Evolutionary conservation across 768 basidiomycete species (phyloP), one percentile per base, ranked within the genome.

Genomic region (Collybia sordida): DNA sequence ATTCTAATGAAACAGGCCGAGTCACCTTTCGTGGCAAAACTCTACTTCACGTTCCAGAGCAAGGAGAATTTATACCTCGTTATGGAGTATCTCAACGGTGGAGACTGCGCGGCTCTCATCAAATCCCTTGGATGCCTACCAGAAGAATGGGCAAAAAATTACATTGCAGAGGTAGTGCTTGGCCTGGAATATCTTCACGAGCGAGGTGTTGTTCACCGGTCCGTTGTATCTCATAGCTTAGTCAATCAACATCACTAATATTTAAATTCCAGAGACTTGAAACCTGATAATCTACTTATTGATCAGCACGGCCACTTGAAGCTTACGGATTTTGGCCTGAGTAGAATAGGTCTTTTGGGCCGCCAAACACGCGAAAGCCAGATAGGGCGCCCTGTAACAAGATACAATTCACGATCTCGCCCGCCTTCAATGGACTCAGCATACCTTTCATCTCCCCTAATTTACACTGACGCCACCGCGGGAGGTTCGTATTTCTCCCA

Each of bases 1-100:
- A 99, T 99, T 61, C 80, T 99, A 58, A 99, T 99, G 97, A 94
- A 94, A 66, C 96, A 98, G 68, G 90, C 96, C 1, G 94, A 97
- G 68, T 97, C 94, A 7, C 96, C 97, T 14, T 96, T 98, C 62
- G 97, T 98, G 43, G 93, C 93, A 42, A 97, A 97, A 69, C 76
- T 99, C 27, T 99, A 89, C 73, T 99, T 95, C 71, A 98, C 97
- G 15, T 99, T 99, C 75, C 97, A 98, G 72, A 96, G 91, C 82
- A 98, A 96, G 76, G 97, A 99, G 22, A 98, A 98, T 64, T 71
- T 98, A 49, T 99, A 98, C 68, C 81, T 99, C 44, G 97, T 99
- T 45, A 99, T 99, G 97, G 97, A 99, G 67, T 99, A 99, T 66
- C 81, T 99, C 25, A 97, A 97, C 57, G 96, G 96, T 28, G 97